Conservation (phyloP, 257 asterid species). For the Striga asiatica region DNA sequence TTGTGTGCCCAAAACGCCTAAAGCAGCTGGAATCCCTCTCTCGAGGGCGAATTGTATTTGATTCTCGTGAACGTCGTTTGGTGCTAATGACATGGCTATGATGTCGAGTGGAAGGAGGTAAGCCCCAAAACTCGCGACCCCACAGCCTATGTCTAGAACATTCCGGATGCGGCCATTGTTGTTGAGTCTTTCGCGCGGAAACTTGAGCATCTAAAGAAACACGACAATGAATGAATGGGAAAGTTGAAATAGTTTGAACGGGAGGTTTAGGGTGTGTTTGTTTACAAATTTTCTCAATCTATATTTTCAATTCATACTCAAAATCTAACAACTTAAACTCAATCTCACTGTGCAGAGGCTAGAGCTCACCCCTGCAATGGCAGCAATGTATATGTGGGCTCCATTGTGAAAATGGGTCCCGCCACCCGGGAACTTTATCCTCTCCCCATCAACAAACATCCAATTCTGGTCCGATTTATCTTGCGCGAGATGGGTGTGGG, state of each 20-base stretch:
- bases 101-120: slow-evolving; percentile 70
- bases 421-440: slow-evolving; percentile 87
- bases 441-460: slow-evolving; percentile 93
- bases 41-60: slow-evolving; percentile 95
- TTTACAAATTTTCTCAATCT: no score
- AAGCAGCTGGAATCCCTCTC: slow-evolving; percentile 79
- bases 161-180: slow-evolving; percentile 65
- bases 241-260: no score
- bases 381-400: slow-evolving; percentile 74
- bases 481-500: slow-evolving; percentile 84
- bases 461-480: slow-evolving; percentile 90
- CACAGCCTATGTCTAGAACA: slow-evolving; percentile 96
- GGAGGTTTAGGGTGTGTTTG: no score
- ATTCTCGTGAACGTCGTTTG: slow-evolving; percentile 92
- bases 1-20: slow-evolving; percentile 87
- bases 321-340: no score
- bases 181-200: slow-evolving; percentile 60
- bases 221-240: no score
- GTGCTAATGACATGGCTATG: slow-evolving; percentile 90
- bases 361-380: slow-evolving; percentile 70
- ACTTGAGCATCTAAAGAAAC: slow-evolving; percentile 77
- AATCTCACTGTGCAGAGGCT: not conserved
- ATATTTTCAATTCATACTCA: no score
- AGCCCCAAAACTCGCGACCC: slow-evolving; percentile 97
- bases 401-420: slow-evolving; percentile 94